Base-by-base conservation (phyloP, 352 stramenopile species). In the Globisporangium takayamanum region DNA sequence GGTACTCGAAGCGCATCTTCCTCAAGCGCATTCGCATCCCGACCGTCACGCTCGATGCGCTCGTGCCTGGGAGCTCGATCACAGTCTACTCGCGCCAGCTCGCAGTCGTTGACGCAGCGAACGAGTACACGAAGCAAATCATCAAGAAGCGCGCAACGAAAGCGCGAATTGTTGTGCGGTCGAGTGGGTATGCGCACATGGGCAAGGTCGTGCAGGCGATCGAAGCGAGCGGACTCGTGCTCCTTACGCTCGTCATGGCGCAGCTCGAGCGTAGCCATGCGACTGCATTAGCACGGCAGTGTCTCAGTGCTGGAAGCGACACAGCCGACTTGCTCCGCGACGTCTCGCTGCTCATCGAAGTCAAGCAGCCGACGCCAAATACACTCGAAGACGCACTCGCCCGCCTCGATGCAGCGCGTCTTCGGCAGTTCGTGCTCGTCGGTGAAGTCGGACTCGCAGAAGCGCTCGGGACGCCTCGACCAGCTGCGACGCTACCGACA, bases 11-110 rank as follows among this genome's bases (percentile, higher is more conserved):
- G 50, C 78, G 74, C 7, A 56, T 75, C 36, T 94, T 95, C 55
- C 74, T 95, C 50, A 92, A 91, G 67, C 79, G 80, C 25, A 94
- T 90, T 50, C 73, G 64, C 48, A 87, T 92, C 44, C 78, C 82
- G 18, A 83, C 74, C 8, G 63, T 95, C 18, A 84, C 66, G 15
- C 63, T 80, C 18, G 69, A 79, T 0, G 74, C 93, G 57, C 64
- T 94, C 36, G 89, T 80, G 57, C 64, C 91, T 18, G 84, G 87
- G 26, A 70, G 76, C 14, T 82, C 72, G 37, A 55, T 96, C 53
- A 89, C 78, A 5, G 66, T 94, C 71, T 92, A 90, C 51, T 92
- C 83, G 6, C 74, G 80, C 26, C 78, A 90, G 47, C 73, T 92
- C 42, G 76, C 73, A 11, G 75, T 93, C 26, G 44, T 91, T 30